phyloP scores from a whole-genome alignment of 495 filamentous ascomycete species.

The Penicillium fimorum region DNA sequence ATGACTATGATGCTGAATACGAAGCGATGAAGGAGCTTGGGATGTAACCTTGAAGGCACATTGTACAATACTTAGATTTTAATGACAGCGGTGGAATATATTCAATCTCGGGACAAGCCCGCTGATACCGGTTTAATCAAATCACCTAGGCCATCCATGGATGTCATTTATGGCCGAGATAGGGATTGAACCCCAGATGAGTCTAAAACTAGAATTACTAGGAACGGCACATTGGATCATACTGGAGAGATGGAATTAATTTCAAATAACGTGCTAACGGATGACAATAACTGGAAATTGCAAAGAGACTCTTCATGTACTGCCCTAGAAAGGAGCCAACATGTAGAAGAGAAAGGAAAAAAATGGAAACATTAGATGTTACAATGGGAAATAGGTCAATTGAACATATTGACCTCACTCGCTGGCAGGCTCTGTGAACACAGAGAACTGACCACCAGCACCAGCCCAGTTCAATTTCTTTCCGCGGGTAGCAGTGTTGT shows the following conservation, averaged over 20 bases:
- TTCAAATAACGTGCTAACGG: slow-evolving; percentile 2
- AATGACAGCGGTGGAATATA: slow-evolving; percentile 6
- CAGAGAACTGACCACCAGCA: slow-evolving; percentile 61
- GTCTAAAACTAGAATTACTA: background rate
- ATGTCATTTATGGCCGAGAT: background rate
- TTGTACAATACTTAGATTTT: slow-evolving; percentile 1
- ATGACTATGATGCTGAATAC: slow-evolving; percentile 32
- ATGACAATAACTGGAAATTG: background rate
- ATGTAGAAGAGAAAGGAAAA: background rate
- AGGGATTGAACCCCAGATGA: background rate
- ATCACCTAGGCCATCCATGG: background rate
- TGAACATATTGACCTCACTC: slow-evolving; percentile 8
- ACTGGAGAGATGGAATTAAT: background rate
- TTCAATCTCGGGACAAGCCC: background rate
- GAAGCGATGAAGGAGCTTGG: slow-evolving; percentile 37
- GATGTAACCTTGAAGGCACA: slow-evolving; percentile 10
- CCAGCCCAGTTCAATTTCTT: slow-evolving; percentile 57
- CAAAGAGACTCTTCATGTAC: background rate
- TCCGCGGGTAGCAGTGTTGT: slow-evolving; percentile 58
- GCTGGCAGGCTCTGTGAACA: slow-evolving; percentile 38
- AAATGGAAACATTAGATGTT: slow-evolving; percentile 2
- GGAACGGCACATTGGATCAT: background rate
- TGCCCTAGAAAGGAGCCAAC: background rate
- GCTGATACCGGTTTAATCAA: background rate
- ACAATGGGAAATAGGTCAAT: background rate